phyloP scores from a whole-genome alignment of 2,329 filamentous ascomycete genomes.

The Chrysoporthe cubensis region DNA sequence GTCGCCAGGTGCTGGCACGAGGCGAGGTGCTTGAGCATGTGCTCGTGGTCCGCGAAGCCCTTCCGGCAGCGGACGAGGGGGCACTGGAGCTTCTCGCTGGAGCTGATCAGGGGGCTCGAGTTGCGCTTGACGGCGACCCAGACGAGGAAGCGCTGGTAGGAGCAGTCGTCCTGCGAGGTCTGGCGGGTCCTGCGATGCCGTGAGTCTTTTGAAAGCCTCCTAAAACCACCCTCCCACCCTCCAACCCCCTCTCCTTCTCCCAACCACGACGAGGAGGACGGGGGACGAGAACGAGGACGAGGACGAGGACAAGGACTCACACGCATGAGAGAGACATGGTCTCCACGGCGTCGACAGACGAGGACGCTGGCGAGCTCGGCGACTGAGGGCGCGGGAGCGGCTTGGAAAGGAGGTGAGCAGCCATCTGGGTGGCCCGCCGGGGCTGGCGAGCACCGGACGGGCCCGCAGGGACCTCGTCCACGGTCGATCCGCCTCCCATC shows the following conservation, averaged over 20 bases:
- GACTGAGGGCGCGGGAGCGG: conserved; percentile 11
- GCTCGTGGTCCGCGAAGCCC: conserved; percentile 55
- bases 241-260: no score
- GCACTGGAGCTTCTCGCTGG: conserved; percentile 54
- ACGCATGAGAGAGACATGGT: conserved; percentile 26
- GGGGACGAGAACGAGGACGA: background rate
- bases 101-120: conserved; percentile 50
- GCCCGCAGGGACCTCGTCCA: conserved; percentile 24
- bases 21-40: conserved; percentile 58
- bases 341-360: conserved; percentile 14
- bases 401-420: background rate
- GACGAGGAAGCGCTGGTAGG: conserved; percentile 58
- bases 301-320: conserved; percentile 10
- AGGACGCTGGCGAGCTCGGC: conserved; percentile 11
- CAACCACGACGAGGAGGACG: background rate
- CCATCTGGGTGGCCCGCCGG: conserved; percentile 6
- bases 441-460: conserved; percentile 18
- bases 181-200: conserved; percentile 45
- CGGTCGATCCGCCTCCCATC: conserved; percentile 24
- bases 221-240: no score
- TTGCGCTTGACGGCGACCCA: conserved; percentile 62
- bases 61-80: conserved; percentile 56
- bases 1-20: conserved; percentile 51
- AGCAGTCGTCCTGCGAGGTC: conserved; percentile 53
- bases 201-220: background rate